Conservation (phyloP, 2,329 filamentous ascomycete species). For the Colletotrichum eremochloae region DNA sequence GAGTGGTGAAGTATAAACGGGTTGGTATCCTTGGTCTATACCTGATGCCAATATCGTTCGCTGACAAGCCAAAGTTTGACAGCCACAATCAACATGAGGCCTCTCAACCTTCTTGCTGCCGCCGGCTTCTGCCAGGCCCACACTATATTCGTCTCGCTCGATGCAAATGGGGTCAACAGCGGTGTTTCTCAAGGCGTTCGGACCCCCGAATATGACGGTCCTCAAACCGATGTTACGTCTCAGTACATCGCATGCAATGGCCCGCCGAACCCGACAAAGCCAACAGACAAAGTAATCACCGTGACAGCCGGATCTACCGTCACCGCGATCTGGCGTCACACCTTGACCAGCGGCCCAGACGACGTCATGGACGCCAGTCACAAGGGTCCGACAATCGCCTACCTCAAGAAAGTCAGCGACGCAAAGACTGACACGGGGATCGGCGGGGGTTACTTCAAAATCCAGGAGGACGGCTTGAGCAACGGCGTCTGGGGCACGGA, state of each 20-base stretch:
- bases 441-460: conserved; percentile 59
- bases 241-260: conserved; percentile 67
- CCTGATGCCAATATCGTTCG: fast-evolving
- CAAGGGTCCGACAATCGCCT: conserved; percentile 65
- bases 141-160: conserved; percentile 61
- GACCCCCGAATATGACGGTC: conserved; percentile 63
- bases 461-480: conserved; percentile 58
- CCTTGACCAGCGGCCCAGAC: conserved; percentile 54
- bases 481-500: conserved; percentile 57
- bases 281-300: conserved; percentile 61
- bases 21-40: neutral
- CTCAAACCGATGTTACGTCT: conserved; percentile 59
- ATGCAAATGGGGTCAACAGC: conserved; percentile 61
- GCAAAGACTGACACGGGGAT: conserved; percentile 58
- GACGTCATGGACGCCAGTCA: conserved; percentile 68
- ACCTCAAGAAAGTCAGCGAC: conserved; percentile 68
- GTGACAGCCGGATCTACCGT: conserved; percentile 61
- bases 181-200: conserved; percentile 63
- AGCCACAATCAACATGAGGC: conserved; percentile 41
- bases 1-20: neutral
- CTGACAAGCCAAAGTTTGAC: neutral
- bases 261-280: conserved; percentile 61
- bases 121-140: conserved; percentile 51
- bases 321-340: conserved; percentile 67
- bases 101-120: conserved; percentile 46